These are phyloP conservation scores for Thecaphora frezii DNA, from an alignment of 1,284 basidiomycete genomes.

Conservation along the genomic window DNA sequence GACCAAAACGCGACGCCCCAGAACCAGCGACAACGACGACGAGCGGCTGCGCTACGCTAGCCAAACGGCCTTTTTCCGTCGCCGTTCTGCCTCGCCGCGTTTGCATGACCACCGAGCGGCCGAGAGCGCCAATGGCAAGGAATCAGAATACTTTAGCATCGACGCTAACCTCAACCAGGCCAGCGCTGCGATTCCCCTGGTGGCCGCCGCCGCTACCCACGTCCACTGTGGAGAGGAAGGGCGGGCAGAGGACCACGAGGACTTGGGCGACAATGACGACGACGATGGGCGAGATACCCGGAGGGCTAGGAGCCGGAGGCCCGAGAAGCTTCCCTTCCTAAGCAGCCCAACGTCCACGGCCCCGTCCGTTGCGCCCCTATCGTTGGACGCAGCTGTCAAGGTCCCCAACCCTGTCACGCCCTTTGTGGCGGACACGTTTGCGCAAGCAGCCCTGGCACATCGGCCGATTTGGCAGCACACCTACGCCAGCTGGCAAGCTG, in stretches of 20 bases:
- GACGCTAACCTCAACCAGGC: background rate
- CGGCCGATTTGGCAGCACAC: background rate
- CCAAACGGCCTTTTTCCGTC: slow-evolving; percentile 25
- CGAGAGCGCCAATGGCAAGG: background rate
- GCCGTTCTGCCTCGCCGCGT: slow-evolving; percentile 12
- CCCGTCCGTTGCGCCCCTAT: background rate
- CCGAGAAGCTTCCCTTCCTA: slow-evolving; percentile 38
- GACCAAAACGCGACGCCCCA: background rate
- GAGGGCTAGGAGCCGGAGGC: slow-evolving; percentile 31
- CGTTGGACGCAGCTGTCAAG: background rate
- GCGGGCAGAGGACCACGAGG: slow-evolving; percentile 15
- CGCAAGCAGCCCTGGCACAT: background rate
- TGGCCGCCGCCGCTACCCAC: slow-evolving; percentile 3
- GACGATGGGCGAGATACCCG: slow-evolving; percentile 21
- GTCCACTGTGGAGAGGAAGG: slow-evolving; percentile 31
- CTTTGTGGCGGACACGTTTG: background rate
- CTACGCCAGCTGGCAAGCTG: background rate
- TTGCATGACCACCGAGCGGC: background rate
- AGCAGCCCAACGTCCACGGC: slow-evolving; percentile 26
- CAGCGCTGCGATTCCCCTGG: background rate
- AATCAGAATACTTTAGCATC: background rate
- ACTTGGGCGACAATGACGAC: slow-evolving; percentile 14
- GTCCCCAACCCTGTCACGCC: background rate
- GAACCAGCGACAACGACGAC: slow-evolving; percentile 24
- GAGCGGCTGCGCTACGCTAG: slow-evolving; percentile 26